Percentiles rank a stretch among this genome's conserved stretches.
phyloP scores from a whole-genome alignment of 345 rosid species.

The Hibiscus tridactylites region DNA sequence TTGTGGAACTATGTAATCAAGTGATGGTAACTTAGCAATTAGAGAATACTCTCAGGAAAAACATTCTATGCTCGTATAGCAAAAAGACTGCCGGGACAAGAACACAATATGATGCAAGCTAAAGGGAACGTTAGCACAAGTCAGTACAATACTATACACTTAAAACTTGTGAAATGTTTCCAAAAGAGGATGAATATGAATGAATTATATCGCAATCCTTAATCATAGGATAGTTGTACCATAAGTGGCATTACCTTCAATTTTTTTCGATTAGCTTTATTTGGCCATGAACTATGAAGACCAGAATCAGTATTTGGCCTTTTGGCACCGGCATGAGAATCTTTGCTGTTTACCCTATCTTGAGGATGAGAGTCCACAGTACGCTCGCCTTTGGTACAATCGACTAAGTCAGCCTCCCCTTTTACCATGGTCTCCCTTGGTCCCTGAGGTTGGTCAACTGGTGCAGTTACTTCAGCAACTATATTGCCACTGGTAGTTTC shows the following conservation, averaged over 20 bases:
- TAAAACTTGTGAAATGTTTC: not conserved
- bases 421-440: conserved; percentile 22
- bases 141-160: not conserved
- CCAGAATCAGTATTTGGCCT: conserved; percentile 28
- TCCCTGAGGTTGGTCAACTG: conserved; percentile 16
- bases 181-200: not conserved
- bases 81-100: too few species aligned
- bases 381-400: conserved; percentile 25
- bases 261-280: conserved; percentile 54
- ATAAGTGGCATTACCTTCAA: conserved; percentile 33
- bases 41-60: not conserved
- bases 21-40: not conserved
- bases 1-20: not conserved
- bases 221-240: not conserved
- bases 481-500: conserved; percentile 56
- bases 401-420: conserved; percentile 41
- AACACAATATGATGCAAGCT: not conserved
- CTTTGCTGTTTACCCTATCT: conserved; percentile 20
- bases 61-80: too few species aligned
- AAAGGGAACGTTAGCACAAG: not conserved
- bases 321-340: conserved; percentile 17
- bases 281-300: conserved; percentile 29
- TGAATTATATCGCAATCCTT: not conserved
- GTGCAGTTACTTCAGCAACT: conserved; percentile 25
- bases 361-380: conserved; percentile 10